Conservation (phyloP, 1,139 yeast genomes). For the Yamadazyma sp. region DNA sequence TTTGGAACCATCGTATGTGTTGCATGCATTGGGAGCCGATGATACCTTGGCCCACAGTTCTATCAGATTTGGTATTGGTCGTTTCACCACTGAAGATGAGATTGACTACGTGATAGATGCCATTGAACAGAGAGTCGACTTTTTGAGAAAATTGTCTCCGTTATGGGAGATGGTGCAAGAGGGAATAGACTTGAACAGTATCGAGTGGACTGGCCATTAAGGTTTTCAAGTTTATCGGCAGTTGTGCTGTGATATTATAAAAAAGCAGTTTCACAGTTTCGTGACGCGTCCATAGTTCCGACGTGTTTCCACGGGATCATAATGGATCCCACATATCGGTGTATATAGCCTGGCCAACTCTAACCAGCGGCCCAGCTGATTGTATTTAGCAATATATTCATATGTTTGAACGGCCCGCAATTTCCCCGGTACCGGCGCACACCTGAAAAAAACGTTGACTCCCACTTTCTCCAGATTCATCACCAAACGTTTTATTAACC, state of each 20-base stretch:
- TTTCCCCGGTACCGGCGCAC: constrained; percentile 6
- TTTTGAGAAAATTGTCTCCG: constrained; percentile 90
- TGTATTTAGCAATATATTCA: constrained; percentile 1
- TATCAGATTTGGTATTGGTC: constrained; percentile 94
- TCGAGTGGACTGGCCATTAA: constrained; percentile 97
- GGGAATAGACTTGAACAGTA: constrained; percentile 89
- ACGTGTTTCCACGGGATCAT: no score
- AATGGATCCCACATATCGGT: no score
- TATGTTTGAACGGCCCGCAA: background rate
- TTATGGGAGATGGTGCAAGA: constrained; percentile 99
- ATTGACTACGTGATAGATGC: constrained; percentile 90
- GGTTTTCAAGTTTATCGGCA: no score
- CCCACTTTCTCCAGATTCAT: no score
- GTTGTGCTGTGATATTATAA: no score
- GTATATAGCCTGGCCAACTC: no score
- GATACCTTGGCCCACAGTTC: constrained; percentile 98
- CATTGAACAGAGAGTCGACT: constrained; percentile 83
- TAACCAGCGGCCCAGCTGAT: background rate
- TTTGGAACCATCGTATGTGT: constrained; percentile 93
- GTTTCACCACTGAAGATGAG: constrained; percentile 96
- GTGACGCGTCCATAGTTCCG: no score
- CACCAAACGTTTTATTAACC: background rate
- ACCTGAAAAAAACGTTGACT: background rate
- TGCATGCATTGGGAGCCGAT: constrained; percentile 96
- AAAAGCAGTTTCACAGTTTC: no score